Conservation (phyloP, 225 moss, liverwort and hornwort genomes). For the Polytrichum commune region DNA sequence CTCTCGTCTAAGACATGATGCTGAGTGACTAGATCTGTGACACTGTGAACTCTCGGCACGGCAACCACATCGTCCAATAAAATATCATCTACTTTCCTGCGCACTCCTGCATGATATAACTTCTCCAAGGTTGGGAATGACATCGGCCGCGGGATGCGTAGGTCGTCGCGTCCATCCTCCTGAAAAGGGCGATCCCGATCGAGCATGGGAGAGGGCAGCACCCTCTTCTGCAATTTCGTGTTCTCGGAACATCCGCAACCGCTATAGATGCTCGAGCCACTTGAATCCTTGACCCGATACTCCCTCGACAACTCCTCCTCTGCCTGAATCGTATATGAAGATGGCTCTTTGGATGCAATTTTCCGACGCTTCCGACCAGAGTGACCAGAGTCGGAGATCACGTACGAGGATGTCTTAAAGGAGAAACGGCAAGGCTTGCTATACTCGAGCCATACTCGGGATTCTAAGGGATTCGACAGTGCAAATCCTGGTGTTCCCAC, state of each 20-base stretch:
- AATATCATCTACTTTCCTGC: not conserved
- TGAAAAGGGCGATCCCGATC: constrained; percentile 21
- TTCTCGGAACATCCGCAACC: constrained; percentile 5
- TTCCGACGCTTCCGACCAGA: constrained; percentile 23
- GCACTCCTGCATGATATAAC: constrained; percentile 1
- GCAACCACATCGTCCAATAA: not conserved
- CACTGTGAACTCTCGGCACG: not conserved
- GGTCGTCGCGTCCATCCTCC: constrained; percentile 21
- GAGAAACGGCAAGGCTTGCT: constrained; percentile 21
- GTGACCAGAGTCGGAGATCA: not conserved
- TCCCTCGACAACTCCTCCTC: no score
- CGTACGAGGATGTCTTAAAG: constrained; percentile 2
- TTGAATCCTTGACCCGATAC: no score
- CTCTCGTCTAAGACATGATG: not conserved
- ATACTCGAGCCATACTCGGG: constrained; percentile 8
- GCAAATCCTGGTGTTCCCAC: constrained; percentile 14
- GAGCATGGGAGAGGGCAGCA: constrained; percentile 29
- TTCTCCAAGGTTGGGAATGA: constrained; percentile 23
- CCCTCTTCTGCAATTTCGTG: constrained; percentile 11
- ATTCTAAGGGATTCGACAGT: constrained; percentile 3
- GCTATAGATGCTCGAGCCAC: constrained; percentile 2
- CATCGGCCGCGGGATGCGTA: constrained; percentile 9
- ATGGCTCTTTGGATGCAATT: constrained; percentile 16
- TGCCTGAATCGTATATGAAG: no score
- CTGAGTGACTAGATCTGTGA: not conserved